Evolutionary conservation across 306 rosid genomes (phyloP).

Genomic region (Quercus mongolica): DNA sequence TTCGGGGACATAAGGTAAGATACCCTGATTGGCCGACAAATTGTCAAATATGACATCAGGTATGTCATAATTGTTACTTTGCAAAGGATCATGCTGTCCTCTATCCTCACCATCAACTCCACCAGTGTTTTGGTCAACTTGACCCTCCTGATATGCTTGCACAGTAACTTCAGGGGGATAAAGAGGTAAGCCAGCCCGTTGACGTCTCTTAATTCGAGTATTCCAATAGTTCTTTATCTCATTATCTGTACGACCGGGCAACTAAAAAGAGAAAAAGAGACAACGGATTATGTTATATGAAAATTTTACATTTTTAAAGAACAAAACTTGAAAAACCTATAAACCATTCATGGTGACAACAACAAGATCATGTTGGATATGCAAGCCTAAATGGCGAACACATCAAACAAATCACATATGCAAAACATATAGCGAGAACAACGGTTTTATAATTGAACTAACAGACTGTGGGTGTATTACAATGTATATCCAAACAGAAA

Average conservation of each 20-base stretch:
- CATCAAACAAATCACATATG: not conserved
- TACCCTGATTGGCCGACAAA: constrained; percentile 49
- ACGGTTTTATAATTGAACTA: not conserved
- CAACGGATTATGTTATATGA: constrained; percentile 9
- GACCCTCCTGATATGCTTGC: constrained; percentile 52
- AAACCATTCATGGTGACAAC: constrained; percentile 2
- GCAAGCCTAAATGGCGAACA: constrained; percentile 3
- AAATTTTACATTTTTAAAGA: constrained; percentile 4
- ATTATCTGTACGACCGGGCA: constrained; percentile 98
- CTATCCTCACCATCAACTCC: constrained; percentile 43
- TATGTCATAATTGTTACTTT: constrained; percentile 45
- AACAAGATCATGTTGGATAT: not conserved
- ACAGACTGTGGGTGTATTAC: not conserved
- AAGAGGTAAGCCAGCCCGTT: constrained; percentile 89
- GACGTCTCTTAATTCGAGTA: constrained; percentile 86
- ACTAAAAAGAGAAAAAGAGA: constrained; percentile 47
- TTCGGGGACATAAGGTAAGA: constrained; percentile 49
- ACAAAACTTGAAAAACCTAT: not conserved
- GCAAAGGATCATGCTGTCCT: constrained; percentile 45
- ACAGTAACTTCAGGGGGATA: constrained; percentile 80
- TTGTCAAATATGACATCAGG: constrained; percentile 60
- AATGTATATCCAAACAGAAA: not conserved
- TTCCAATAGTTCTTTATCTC: constrained; percentile 99
- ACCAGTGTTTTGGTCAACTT: constrained; percentile 39
- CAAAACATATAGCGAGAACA: not conserved